Evolutionary conservation across 164 flowering plant genomes (phyloP), one percentile per base, ranked within the genome.

Genomic region (Magnolia changhungtana): DNA sequence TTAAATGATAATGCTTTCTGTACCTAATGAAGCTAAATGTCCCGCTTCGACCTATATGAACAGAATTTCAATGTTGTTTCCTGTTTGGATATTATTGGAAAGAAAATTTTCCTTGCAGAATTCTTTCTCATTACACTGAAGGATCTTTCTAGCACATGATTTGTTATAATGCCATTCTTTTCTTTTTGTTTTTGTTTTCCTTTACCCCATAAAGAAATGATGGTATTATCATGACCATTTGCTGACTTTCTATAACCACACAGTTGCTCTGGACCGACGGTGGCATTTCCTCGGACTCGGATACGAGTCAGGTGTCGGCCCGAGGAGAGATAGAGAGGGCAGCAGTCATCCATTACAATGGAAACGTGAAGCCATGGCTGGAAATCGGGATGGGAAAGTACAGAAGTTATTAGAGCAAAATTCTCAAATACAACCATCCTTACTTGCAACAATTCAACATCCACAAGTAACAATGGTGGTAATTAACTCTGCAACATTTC

Each of bases 261-360:
- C 94, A 19, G 66, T 88, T 45, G 80, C 86, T 70, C 80, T 94
- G 77, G 93, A 94, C 74, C 79, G 71, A 74, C 83, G 82, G 78
- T 96, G 98, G 98, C 97, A 91, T 50, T 65, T 84, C n/a, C 89
- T 89, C 31, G 99, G 98, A 45, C 86, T 94, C 68, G 99, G 99
- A 18, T 81, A 87, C 66, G 89, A 92, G 14, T 81, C 94, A 9
- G 83, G 81, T 20, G 67, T 89, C n/a, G 16, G 78, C 51, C 21
- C 80, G 29, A 20, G 82, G 70, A 1, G 87, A 89, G 61, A 67
- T 81, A 7, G 69, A 58, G 51, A 59, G 66, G n/a, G 73, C 73
- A 58, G 75, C 80, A 19, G 80, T 81, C 7, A 72, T 81, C 20
- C 83, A 81, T 70, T 81, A 77, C 58, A 27, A 78, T 29, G 83